A percentile compares a stretch with the other conserved stretches of the same genome.
phyloP scores from a whole-genome alignment of 2,329 filamentous ascomycete species.

The Penicillium hesseltinei region DNA sequence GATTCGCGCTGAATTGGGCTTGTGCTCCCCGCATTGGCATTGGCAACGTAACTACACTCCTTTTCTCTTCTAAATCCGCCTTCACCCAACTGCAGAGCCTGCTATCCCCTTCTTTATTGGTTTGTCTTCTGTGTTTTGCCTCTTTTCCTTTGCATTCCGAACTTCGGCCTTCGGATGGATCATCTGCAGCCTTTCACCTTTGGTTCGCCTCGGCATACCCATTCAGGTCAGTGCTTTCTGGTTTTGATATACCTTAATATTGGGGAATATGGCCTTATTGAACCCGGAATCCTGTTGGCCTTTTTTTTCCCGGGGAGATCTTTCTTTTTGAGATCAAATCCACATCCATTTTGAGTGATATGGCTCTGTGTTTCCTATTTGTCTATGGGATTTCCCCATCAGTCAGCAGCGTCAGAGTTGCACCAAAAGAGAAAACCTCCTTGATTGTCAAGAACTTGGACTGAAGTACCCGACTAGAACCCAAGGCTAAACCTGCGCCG shows the following conservation, averaged over 20 bases:
- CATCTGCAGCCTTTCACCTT: constrained; percentile 22
- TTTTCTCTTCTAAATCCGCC: constrained; percentile 24
- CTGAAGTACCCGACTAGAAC: constrained; percentile 16
- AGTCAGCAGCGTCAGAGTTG: not conserved
- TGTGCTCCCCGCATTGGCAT: constrained; percentile 24
- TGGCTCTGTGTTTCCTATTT: constrained; percentile 5
- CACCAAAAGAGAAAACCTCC: not conserved
- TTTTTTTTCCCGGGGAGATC: not conserved
- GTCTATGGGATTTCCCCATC: not conserved
- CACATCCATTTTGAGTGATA: not conserved
- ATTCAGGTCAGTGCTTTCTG: constrained; percentile 27
- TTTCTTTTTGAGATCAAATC: not conserved
- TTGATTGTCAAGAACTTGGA: not conserved
- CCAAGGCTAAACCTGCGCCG: constrained; percentile 20
- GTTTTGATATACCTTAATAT: not conserved
- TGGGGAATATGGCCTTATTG: not conserved
- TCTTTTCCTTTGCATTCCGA: constrained; percentile 3
- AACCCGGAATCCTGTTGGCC: not conserved
- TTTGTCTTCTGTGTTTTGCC: constrained; percentile 5
- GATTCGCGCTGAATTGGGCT: constrained; percentile 21
- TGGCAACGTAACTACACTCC: constrained; percentile 20
- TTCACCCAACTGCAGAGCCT: constrained; percentile 7
- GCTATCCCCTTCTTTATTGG: constrained; percentile 14
- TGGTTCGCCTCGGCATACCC: constrained; percentile 17
- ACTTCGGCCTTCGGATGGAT: constrained; percentile 25